phyloP scores from a whole-genome alignment of 2,329 filamentous ascomycete genomes.

The Lecanicillium sp. region DNA sequence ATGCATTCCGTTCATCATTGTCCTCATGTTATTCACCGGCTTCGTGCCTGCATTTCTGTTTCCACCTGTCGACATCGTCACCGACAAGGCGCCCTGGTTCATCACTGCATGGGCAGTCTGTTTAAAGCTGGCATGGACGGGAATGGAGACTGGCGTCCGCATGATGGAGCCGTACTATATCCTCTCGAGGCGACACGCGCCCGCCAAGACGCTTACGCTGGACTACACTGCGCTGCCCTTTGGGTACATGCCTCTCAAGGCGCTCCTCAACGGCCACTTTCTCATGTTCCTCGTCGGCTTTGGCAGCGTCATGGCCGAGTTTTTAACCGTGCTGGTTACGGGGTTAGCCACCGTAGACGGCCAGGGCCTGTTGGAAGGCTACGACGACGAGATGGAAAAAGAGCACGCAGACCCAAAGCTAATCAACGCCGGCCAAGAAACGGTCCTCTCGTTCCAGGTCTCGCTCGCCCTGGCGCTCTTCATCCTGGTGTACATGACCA shows the following conservation, averaged over 20 bases:
- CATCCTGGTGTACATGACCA: slow-evolving; percentile 58
- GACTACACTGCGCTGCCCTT: slow-evolving; percentile 69
- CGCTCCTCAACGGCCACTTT: slow-evolving; percentile 54
- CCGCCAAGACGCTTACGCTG: slow-evolving; percentile 56
- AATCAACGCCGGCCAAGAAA: slow-evolving; percentile 49
- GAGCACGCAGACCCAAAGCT: slow-evolving; percentile 11
- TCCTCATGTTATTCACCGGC: slow-evolving; percentile 45
- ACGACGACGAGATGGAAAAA: slow-evolving; percentile 7
- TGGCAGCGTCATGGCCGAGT: slow-evolving; percentile 64
- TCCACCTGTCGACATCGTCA: slow-evolving; percentile 42
- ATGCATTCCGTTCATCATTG: slow-evolving; percentile 51
- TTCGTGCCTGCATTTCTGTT: slow-evolving; percentile 58
- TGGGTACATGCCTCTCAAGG: slow-evolving; percentile 53
- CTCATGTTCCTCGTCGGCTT: slow-evolving; percentile 61
- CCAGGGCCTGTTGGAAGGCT: slow-evolving; percentile 41
- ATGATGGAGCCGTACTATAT: slow-evolving; percentile 71
- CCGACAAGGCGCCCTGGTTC: slow-evolving; percentile 55
- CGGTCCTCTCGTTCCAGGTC: slow-evolving; percentile 54
- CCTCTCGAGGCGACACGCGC: slow-evolving; percentile 56
- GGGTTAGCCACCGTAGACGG: slow-evolving; percentile 58
- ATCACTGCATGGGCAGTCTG: slow-evolving; percentile 57
- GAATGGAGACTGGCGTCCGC: slow-evolving; percentile 59
- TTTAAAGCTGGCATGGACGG: slow-evolving; percentile 61
- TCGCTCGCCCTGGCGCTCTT: slow-evolving; percentile 52
- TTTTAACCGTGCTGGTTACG: slow-evolving; percentile 61